A percentile compares a stretch with the other conserved stretches of the same genome.
phyloP scores from a whole-genome alignment of 805 yeast species.

The Kodamaea jinghongensis region DNA sequence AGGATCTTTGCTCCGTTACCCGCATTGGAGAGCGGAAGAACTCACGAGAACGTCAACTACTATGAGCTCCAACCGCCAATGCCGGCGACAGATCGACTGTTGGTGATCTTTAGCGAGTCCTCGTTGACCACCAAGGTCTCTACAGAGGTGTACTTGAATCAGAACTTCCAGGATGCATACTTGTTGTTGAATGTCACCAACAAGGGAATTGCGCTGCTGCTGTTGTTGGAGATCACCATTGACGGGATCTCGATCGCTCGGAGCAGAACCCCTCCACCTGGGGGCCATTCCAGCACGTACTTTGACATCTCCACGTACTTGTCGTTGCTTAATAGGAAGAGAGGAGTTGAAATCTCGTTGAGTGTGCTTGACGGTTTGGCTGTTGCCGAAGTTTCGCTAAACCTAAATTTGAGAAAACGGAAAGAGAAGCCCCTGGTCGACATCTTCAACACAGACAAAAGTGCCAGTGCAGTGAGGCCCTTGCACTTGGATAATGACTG shows the following conservation, averaged over 20 bases:
- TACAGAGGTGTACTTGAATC: constrained; percentile 2
- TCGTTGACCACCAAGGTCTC: constrained; percentile 4
- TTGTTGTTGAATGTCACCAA: constrained; percentile 7
- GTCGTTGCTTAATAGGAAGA: constrained; percentile 5
- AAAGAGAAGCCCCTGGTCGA: constrained; percentile 10
- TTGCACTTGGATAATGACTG: constrained; percentile 1
- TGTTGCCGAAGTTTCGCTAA: constrained; percentile 3
- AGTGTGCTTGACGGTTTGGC: constrained; percentile 5
- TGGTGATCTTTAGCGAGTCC: not conserved
- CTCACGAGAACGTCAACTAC: not conserved
- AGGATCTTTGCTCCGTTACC: too few species aligned
- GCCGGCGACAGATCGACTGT: constrained; percentile 1
- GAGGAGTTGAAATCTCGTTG: constrained; percentile 2
- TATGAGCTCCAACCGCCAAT: constrained; percentile 6
- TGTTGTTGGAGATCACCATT: constrained; percentile 5
- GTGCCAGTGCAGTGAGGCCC: constrained; percentile 1
- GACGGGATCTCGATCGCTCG: constrained; percentile 6
- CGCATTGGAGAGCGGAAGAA: not conserved
- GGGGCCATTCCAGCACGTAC: constrained; percentile 2
- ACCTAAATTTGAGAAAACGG: constrained; percentile 2
- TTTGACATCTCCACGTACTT: constrained; percentile 6
- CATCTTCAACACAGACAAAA: constrained; percentile 6
- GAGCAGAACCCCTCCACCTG: constrained; percentile 4
- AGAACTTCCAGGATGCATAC: constrained; percentile 7
- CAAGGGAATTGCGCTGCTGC: constrained; percentile 3